Conservation (phyloP, 331 rosid species). For the Dryas integrifolia region DNA sequence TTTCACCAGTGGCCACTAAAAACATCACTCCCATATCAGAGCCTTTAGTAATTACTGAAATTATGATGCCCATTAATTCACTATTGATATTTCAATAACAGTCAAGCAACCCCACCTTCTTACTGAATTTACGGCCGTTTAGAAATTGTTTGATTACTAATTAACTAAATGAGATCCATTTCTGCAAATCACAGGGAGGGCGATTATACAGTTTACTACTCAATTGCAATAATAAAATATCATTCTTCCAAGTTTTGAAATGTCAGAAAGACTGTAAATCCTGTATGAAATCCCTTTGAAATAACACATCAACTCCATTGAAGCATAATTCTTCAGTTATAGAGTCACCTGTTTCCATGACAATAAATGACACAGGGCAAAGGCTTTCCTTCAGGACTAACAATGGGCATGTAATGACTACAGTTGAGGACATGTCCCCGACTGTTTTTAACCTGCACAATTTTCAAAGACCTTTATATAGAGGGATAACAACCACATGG, state of each 20-base stretch:
- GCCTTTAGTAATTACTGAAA: neutral
- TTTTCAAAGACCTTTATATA: slow-evolving; percentile 18
- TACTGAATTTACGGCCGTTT: neutral
- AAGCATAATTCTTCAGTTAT: slow-evolving; percentile 17
- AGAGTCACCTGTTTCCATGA: slow-evolving; percentile 88
- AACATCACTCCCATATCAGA: neutral
- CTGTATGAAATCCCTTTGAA: slow-evolving; percentile 12
- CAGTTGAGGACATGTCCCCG: slow-evolving; percentile 82
- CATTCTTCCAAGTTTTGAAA: neutral
- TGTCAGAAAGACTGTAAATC: neutral
- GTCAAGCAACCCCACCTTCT: neutral
- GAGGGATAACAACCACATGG: slow-evolving; percentile 10
- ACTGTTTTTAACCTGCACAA: slow-evolving; percentile 77
- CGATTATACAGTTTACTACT: neutral
- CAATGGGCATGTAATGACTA: slow-evolving; percentile 87
- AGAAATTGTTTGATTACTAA: neutral
- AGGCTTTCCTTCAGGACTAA: slow-evolving; percentile 81
- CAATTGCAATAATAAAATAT: neutral
- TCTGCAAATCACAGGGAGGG: neutral
- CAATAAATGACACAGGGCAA: slow-evolving; percentile 94
- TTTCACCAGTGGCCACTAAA: neutral
- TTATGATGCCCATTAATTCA: neutral
- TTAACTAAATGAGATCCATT: slow-evolving; percentile 6
- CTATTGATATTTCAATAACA: neutral
- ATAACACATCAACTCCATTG: slow-evolving; percentile 3